These are phyloP conservation scores for Diddensiella transvaalensis DNA, from an alignment of 805 yeast genomes.

Conservation along the genomic window DNA sequence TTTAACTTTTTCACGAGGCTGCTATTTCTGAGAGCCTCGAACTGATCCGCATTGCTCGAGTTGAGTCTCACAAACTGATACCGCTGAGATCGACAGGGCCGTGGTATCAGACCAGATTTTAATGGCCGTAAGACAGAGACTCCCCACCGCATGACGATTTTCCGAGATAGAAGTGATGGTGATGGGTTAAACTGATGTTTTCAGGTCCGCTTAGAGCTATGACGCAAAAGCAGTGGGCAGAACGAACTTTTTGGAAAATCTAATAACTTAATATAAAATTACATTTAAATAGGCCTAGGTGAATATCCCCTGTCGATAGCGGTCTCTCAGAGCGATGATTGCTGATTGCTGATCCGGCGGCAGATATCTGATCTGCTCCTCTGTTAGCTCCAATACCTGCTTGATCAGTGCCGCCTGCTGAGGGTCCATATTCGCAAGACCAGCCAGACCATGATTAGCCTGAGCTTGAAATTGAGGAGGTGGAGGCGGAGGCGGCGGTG, in stretches of 20 bases:
- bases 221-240: too few relatives aligned
- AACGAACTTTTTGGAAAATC: too few relatives aligned
- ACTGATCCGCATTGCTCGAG: neutral
- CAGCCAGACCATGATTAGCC: neutral
- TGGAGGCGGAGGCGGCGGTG: slow-evolving; percentile 19
- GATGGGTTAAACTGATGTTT: too few relatives aligned
- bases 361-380: slow-evolving; percentile 45
- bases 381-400: slow-evolving; percentile 48
- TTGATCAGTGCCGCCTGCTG: slow-evolving; percentile 46
- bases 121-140: too few relatives aligned
- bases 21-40: neutral
- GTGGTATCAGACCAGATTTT: too few relatives aligned
- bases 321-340: slow-evolving; percentile 25
- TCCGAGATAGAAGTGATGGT: too few relatives aligned
- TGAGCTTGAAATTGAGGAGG: neutral
- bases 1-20: neutral
- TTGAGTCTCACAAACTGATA: neutral
- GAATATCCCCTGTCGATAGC: slow-evolving; percentile 19
- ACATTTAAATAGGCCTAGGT: too few relatives aligned
- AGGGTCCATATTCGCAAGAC: slow-evolving; percentile 27
- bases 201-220: too few relatives aligned
- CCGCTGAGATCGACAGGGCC: too few relatives aligned
- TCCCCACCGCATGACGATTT: too few relatives aligned
- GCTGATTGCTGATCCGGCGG: slow-evolving; percentile 47
- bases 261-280: too few relatives aligned